Conservation (phyloP, 2,329 filamentous ascomycete genomes). For the Stachybotrys elegans region DNA sequence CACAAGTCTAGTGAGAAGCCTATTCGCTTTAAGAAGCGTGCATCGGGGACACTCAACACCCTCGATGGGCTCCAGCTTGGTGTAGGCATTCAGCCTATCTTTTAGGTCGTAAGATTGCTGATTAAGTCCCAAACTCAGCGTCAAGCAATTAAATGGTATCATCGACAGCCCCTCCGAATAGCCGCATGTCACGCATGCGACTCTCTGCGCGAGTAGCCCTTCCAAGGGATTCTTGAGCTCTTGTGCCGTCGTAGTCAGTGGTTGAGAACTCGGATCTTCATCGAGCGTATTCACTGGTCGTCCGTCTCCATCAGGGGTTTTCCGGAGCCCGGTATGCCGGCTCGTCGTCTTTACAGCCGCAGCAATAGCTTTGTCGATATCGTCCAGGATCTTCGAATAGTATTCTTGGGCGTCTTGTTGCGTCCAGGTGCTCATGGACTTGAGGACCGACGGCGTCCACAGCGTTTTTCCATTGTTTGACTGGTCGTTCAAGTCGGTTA, state of each 20-base stretch:
- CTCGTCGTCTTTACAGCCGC: constrained; percentile 33
- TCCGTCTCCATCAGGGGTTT: constrained; percentile 31
- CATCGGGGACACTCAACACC: constrained; percentile 91
- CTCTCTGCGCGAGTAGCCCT: constrained; percentile 80
- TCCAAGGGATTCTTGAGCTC: constrained; percentile 73
- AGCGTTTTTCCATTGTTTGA: constrained; percentile 69
- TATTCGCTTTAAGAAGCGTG: constrained; percentile 61
- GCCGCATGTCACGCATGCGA: constrained; percentile 80
- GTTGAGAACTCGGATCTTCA: constrained; percentile 32
- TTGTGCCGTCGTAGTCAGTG: constrained; percentile 30
- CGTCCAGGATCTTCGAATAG: constrained; percentile 82
- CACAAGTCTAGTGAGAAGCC: constrained; percentile 42
- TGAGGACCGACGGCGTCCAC: constrained; percentile 77
- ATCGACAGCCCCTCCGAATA: constrained; percentile 84
- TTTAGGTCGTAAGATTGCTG: constrained; percentile 63
- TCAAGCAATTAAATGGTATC: constrained; percentile 91
- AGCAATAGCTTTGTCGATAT: constrained; percentile 72
- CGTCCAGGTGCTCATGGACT: constrained; percentile 91
- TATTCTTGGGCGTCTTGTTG: constrained; percentile 99
- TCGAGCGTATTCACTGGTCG: constrained; percentile 30
- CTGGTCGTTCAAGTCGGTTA: constrained; percentile 64
- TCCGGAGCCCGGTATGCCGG: constrained; percentile 32
- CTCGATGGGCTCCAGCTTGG: constrained; percentile 76
- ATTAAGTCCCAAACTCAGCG: constrained; percentile 68
- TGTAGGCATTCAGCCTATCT: constrained; percentile 80